Base-by-base conservation (phyloP, 768 basidiomycete genomes). In the Leccinum sublutescens region DNA sequence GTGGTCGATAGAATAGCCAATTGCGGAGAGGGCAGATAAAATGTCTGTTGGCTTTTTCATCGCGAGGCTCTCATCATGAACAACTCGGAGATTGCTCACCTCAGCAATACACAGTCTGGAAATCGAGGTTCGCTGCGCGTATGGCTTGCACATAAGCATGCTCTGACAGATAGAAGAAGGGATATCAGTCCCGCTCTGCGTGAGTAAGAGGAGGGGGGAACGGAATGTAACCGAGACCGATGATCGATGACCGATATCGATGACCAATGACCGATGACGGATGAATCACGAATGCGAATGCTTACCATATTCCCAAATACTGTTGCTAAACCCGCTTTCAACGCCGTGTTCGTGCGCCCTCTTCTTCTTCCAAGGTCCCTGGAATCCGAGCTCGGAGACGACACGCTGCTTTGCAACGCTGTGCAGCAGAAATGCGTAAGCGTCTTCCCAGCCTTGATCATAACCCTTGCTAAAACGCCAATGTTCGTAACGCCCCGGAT, bases 381-480 rank as follows among this genome's bases (percentile, higher is more conserved):
- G 75, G 70, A 88, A 91, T 29, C 89, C 91, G 2, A 91, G 68
- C 69, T 89, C 85, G 27, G 78, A 79, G 9, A 80, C 74, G 14
- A 71, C 64, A 36, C 59, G 64, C 34, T 54, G 58, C 21, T 50
- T 61, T 15, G 66, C 55, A 31, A 60, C 55, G 34, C 52, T 55
- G 58, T 73, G 61, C 38, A 64, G 15, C 51, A 88, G 77, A 74
- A 91, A 91, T 34, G 66, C 54, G 65, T 83, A 82, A 0, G 83
- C 83, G 58, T 87, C 89, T 25, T 85, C 82, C 91, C 91, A 93
- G 1, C 91, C 91, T 54, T 78, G 74, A 2, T 76, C 36, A 64
- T 85, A 92, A 2, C 89, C 91, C 2, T 83, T 78, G 25, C 73
- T 78, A 65, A 92, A 92, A 5, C 87, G 79, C 73, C 80, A 81